Conservation (phyloP, 768 basidiomycete species). For the Lentinula boryana region DNA sequence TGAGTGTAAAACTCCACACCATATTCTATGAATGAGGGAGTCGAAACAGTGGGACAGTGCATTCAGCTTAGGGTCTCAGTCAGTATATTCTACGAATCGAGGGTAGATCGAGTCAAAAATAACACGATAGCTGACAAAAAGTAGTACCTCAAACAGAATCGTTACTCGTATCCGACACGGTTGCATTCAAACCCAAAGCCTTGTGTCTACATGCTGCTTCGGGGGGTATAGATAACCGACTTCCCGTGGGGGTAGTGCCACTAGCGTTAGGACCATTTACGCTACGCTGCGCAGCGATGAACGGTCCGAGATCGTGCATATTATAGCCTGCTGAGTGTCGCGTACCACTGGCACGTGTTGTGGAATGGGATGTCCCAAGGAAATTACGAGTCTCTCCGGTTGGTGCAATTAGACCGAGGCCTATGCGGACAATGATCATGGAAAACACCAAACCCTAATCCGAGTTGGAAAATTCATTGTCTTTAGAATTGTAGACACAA, state of each 20-base stretch:
- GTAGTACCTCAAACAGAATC: background rate
- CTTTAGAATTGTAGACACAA: background rate
- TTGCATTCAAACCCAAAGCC: background rate
- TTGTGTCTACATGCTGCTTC: background rate
- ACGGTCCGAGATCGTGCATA: background rate
- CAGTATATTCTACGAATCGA: too few species aligned
- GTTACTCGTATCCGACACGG: background rate
- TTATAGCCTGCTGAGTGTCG: background rate
- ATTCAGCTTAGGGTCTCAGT: too few species aligned
- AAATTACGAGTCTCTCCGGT: slow-evolving; percentile 1
- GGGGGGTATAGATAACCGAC: background rate
- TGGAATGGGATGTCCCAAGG: background rate
- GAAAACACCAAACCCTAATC: slow-evolving; percentile 29
- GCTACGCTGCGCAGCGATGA: background rate
- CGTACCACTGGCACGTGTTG: background rate
- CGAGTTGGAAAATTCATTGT: background rate
- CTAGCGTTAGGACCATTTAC: background rate
- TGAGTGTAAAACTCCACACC: too few species aligned
- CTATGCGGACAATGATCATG: slow-evolving; percentile 34
- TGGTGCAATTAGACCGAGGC: slow-evolving; percentile 24
- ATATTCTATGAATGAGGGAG: too few species aligned
- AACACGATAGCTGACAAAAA: background rate
- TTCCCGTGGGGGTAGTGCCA: background rate
- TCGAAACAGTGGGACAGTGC: too few species aligned
- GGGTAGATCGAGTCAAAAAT: too few species aligned